Percentiles rank a stretch among this genome's conserved stretches.
phyloP scores from a whole-genome alignment of 768 basidiomycete species.

The Tricholoma matsutake region DNA sequence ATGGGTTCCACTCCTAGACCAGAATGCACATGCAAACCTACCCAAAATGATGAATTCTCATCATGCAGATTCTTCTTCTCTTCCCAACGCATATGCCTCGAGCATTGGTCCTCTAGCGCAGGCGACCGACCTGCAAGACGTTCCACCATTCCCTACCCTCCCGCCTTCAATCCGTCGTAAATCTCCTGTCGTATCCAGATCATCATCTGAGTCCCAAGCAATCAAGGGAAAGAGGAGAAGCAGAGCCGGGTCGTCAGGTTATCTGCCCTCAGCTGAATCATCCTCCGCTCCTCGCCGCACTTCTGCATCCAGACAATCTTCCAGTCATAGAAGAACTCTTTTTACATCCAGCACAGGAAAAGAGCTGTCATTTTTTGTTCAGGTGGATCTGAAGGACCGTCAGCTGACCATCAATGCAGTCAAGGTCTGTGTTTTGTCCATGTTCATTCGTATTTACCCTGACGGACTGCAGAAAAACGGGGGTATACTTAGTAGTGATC shows the following conservation, averaged over 20 bases:
- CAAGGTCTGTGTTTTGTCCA: constrained; percentile 44
- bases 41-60: constrained; percentile 1
- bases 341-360: constrained; percentile 43
- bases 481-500: constrained; percentile 52
- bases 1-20: constrained; percentile 1
- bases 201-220: constrained; percentile 7
- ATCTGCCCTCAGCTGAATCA: background rate
- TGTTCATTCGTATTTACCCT: background rate
- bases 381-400: constrained; percentile 61
- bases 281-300: constrained; percentile 3
- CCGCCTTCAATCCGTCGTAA: constrained; percentile 16
- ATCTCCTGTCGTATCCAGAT: constrained; percentile 9
- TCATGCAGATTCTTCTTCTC: background rate
- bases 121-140: background rate
- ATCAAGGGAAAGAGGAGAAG: constrained; percentile 6
- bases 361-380: constrained; percentile 58
- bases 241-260: constrained; percentile 10
- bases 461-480: constrained; percentile 53
- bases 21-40: background rate
- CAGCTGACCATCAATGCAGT: constrained; percentile 48
- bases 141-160: constrained; percentile 11
- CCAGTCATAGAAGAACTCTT: constrained; percentile 27
- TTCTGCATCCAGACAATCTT: constrained; percentile 5
- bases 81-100: background rate
- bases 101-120: background rate